Base-by-base conservation (phyloP, 306 rosid genomes). In the Cicer arietinum region DNA sequence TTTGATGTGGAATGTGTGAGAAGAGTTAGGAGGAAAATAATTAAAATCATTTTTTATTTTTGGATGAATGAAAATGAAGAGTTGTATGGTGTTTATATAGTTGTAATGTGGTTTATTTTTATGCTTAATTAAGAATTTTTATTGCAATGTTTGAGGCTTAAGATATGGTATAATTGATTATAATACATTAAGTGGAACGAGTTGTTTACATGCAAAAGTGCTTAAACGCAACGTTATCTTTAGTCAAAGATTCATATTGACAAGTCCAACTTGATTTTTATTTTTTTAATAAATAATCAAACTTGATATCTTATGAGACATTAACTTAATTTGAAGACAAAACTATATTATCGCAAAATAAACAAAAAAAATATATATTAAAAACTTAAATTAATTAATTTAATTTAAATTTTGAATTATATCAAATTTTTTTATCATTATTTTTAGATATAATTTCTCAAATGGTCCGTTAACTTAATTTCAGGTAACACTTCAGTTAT, bases 11-110 rank as follows among this genome's bases (percentile, higher is more conserved):
- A 35, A 30, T 85, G 70, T 80, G 77, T 62, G 77, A 86, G 74
- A 67, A 88, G 46, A 18, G 80, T 62, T 12, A 84, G 12, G 44
- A 90, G 78, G 67, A 81, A 74, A 45, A 83, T 25, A 60, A 84
- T 51, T 13, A 2, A 69, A 79, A 78, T 48, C 92, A 90, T 90
- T 67, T 78, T 79, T 7, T 37, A 16, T 39, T 69, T 9, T 48
- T 39, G 11, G 10, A 59, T 65, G 72, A 45, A 16, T 40, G 14
- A 4, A 16, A 51, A 52, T 52, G 37, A 52, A 3, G 7, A 10
- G 50, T 52, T n/a, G 3, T 5, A 37, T 39, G 75, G 1, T 10
- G 0, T 52, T 70, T 62, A 14, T 70, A 70, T 60, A 60, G 18
- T 25, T 25, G 35, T 70, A 47, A 47, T 47, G 57, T 47, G 57